These are phyloP conservation scores for Eimeria acervulina DNA, from an alignment of 169 alveolate genomes.

Conservation along the genomic window DNA sequence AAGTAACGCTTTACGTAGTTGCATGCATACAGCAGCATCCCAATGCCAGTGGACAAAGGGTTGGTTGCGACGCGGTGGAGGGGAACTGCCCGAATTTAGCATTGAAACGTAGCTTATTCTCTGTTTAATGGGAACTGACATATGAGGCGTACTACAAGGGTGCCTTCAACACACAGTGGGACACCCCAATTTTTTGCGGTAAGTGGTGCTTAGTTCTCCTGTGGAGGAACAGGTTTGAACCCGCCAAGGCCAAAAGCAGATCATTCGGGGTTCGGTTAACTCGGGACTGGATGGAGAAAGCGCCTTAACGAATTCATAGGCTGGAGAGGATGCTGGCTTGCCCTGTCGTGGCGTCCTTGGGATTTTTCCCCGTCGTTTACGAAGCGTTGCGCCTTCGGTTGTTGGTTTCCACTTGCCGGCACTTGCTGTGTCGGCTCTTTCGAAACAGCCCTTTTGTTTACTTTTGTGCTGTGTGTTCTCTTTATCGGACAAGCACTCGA, in stretches of 20 bases:
- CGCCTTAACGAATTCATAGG: background rate
- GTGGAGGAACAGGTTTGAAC: background rate
- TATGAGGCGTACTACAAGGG: slow-evolving; percentile 5
- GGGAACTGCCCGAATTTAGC: background rate
- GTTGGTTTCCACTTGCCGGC: slow-evolving; percentile 42
- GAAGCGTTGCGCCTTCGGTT: slow-evolving; percentile 9
- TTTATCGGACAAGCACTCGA: background rate
- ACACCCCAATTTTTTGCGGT: background rate
- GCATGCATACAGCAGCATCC: background rate
- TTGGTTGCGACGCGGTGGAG: background rate
- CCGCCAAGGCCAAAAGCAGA: background rate
- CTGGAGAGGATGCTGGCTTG: slow-evolving; percentile 5
- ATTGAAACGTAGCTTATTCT: background rate
- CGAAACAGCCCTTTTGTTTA: background rate
- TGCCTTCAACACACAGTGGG: background rate
- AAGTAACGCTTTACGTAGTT: background rate
- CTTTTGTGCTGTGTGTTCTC: slow-evolving; percentile 24
- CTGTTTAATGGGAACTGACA: background rate
- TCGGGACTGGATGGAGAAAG: background rate
- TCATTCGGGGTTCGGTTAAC: background rate
- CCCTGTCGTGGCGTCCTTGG: slow-evolving; percentile 8
- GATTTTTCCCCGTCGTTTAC: background rate
- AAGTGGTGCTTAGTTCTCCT: background rate
- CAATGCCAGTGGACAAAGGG: background rate
- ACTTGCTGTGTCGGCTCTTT: slow-evolving; percentile 5